These are phyloP conservation scores for Camelina hispida DNA, from an alignment of 345 rosid genomes.

Conservation along the genomic window DNA sequence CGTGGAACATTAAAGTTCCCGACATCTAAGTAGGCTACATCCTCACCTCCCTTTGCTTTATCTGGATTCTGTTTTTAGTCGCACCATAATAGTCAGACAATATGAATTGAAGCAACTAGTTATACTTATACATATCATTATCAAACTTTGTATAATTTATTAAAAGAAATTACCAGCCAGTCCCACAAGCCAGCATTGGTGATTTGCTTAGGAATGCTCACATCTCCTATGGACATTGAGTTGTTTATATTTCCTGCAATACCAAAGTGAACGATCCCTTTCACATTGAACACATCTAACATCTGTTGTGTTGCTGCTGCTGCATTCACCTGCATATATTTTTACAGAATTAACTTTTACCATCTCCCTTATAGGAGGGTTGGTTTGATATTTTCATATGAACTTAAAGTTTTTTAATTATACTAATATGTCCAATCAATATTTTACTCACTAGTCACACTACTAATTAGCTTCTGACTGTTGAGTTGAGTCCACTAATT, in stretches of 20 bases:
- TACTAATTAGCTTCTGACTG: no score
- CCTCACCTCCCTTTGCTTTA: conserved; percentile 24
- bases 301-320: conserved; percentile 66
- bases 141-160: neutral
- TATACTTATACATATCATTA: neutral
- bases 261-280: conserved; percentile 60
- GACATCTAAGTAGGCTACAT: conserved; percentile 46
- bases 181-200: conserved; percentile 60
- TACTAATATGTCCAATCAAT: neutral
- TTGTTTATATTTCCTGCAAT: conserved; percentile 58
- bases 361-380: neutral
- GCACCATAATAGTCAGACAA: neutral
- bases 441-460: no score
- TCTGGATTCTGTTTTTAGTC: conserved; percentile 47
- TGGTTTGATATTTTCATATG: neutral
- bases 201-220: conserved; percentile 55
- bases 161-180: conserved; percentile 51
- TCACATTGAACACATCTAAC: conserved; percentile 51
- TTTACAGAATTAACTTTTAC: neutral
- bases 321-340: conserved; percentile 52
- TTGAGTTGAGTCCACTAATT: no score
- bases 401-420: neutral
- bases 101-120: neutral
- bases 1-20: conserved; percentile 48
- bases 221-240: conserved; percentile 69